These are phyloP conservation scores for Avena insularis DNA, from an alignment of 176 grass and related monocot genomes.

Conservation along the genomic window DNA sequence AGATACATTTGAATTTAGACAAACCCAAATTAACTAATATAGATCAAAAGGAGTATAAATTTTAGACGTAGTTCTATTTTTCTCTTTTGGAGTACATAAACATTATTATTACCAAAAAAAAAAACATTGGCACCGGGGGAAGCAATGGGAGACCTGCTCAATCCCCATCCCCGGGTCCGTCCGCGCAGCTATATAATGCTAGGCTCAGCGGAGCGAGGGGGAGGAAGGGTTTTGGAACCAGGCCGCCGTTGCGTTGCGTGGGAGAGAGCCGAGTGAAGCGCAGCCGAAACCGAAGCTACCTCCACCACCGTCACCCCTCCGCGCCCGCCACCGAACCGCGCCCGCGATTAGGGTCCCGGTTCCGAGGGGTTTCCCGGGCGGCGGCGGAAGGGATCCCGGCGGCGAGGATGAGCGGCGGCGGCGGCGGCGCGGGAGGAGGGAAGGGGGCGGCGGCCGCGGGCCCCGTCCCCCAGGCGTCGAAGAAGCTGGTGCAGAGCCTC, in stretches of 20 bases:
- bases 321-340: not conserved
- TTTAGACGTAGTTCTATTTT: too few relatives aligned
- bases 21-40: too few relatives aligned
- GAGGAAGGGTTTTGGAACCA: constrained; percentile 67
- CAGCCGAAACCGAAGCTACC: constrained; percentile 51
- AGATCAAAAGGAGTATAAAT: too few relatives aligned
- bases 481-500: constrained; percentile 89
- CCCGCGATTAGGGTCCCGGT: not conserved
- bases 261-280: constrained; percentile 51
- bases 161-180: not conserved
- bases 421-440: constrained; percentile 41
- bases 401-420: constrained; percentile 55
- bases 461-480: constrained; percentile 63
- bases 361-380: constrained; percentile 30
- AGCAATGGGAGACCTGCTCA: not conserved
- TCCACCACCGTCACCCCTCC: not conserved
- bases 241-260: constrained; percentile 62
- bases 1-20: too few relatives aligned
- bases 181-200: constrained; percentile 51
- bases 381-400: constrained; percentile 46
- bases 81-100: too few relatives aligned
- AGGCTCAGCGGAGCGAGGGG: constrained; percentile 16
- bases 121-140: too few relatives aligned
- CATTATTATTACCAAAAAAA: too few relatives aligned
- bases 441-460: constrained; percentile 50